phyloP scores from a whole-genome alignment of 169 alveolate genomes.

The Perkinsus chesapeaki region DNA sequence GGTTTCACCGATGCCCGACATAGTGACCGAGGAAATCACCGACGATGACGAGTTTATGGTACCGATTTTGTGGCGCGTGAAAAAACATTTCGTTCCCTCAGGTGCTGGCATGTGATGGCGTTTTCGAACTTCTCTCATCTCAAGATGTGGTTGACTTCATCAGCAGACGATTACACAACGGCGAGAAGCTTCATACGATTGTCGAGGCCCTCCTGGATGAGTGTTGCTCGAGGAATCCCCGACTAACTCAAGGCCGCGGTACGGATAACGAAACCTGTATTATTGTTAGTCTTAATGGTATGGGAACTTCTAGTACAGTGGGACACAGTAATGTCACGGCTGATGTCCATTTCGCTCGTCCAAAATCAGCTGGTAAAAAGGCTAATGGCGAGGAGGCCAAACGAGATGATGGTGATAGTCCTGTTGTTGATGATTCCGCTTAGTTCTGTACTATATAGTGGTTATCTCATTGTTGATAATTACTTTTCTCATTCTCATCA shows the following conservation, averaged over 20 bases:
- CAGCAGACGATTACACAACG: conserved; percentile 29
- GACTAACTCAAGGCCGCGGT: conserved; percentile 77
- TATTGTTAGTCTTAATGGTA: conserved; percentile 40
- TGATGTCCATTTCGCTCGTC: background rate
- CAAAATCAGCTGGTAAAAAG: background rate
- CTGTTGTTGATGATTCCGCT: background rate
- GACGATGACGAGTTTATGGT: conserved; percentile 82
- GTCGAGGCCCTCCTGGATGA: conserved; percentile 75
- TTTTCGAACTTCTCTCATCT: conserved; percentile 89
- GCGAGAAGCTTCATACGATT: conserved; percentile 42
- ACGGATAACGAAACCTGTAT: conserved; percentile 90
- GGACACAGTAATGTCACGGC: background rate
- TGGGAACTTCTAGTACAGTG: background rate
- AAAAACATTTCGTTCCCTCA: background rate
- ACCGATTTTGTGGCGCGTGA: background rate
- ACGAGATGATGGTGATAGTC: background rate
- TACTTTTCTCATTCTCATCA: background rate
- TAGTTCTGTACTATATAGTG: no score
- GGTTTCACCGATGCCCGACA: conserved; percentile 89
- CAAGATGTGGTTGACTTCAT: conserved; percentile 82
- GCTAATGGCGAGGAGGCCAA: background rate
- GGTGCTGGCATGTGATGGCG: conserved; percentile 92
- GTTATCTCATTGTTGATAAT: background rate
- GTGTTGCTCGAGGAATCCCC: conserved; percentile 74
- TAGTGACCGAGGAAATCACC: conserved; percentile 63